These are phyloP conservation scores for Botrytis fragariae DNA, from an alignment of 2,329 filamentous ascomycete genomes.

Conservation along the genomic window DNA sequence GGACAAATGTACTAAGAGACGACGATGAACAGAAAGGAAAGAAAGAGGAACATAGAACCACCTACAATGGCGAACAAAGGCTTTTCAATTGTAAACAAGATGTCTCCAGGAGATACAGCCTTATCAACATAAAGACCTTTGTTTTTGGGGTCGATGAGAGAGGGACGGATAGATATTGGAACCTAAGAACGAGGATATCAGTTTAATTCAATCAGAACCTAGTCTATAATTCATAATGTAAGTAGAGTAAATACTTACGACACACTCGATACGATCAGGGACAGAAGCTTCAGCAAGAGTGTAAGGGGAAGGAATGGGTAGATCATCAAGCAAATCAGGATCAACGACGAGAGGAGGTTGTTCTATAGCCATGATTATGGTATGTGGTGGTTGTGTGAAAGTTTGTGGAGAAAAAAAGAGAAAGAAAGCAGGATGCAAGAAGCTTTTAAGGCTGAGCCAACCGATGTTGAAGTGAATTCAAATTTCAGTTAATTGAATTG, in stretches of 20 bases:
- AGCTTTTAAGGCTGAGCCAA: background rate
- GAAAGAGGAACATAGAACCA: background rate
- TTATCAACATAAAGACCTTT: background rate
- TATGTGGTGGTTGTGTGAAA: background rate
- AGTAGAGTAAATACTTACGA: background rate
- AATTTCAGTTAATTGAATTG: background rate
- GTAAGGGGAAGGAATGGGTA: background rate
- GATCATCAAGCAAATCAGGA: background rate
- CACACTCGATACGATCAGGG: background rate
- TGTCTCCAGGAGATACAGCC: background rate
- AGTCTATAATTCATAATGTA: background rate
- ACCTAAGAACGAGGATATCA: background rate
- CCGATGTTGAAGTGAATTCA: background rate
- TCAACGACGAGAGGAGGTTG: background rate
- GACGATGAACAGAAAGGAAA: background rate
- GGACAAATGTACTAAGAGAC: background rate
- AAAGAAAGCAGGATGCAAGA: background rate
- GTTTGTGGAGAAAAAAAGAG: background rate
- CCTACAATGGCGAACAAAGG: background rate
- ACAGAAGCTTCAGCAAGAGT: background rate
- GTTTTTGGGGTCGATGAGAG: background rate
- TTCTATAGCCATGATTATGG: background rate
- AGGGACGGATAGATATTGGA: background rate
- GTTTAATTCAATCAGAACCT: too few relatives aligned
- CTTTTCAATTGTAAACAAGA: background rate